phyloP scores from a whole-genome alignment of 1,284 basidiomycete genomes.

The Cryptococcus sp. region DNA sequence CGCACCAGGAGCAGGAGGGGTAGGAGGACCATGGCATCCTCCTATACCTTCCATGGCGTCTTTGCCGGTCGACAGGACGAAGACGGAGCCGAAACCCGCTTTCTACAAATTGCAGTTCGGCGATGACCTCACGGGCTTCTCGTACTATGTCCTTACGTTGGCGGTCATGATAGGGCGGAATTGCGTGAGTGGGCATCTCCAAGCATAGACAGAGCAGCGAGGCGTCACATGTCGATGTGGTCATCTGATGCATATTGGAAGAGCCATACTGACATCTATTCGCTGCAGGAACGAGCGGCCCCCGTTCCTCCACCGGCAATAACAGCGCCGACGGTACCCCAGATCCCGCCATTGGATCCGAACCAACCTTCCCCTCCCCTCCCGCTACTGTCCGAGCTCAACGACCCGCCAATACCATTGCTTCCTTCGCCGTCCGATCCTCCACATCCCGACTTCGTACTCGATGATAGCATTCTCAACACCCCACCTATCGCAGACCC shows the following conservation, averaged over 20 bases:
- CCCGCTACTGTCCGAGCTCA: not conserved
- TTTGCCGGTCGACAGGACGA: constrained; percentile 50
- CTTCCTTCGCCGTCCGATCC: too few species aligned
- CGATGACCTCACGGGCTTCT: constrained; percentile 52
- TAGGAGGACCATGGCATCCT: constrained; percentile 36
- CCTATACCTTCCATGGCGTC: constrained; percentile 47
- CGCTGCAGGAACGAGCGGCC: constrained; percentile 27
- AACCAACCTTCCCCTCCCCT: constrained; percentile 14
- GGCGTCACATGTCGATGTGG: too few species aligned
- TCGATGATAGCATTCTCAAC: constrained; percentile 4
- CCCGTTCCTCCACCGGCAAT: constrained; percentile 37
- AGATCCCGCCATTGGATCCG: constrained; percentile 32
- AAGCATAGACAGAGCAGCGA: not conserved
- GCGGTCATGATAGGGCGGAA: constrained; percentile 52
- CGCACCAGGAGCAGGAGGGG: not conserved
- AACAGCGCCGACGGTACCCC: constrained; percentile 32
- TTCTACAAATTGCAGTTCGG: constrained; percentile 55
- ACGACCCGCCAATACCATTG: too few species aligned
- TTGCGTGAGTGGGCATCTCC: constrained; percentile 31
- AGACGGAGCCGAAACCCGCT: constrained; percentile 53
- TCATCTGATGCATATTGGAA: not conserved
- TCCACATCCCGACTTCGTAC: not conserved
- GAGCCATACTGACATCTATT: not conserved
- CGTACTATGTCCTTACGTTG: constrained; percentile 53
- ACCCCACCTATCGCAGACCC: constrained; percentile 23